Evolutionary conservation across 495 filamentous ascomycete species (phyloP), one percentile per base, ranked within the genome.

Genomic region (Elaphomyces granulatus): DNA sequence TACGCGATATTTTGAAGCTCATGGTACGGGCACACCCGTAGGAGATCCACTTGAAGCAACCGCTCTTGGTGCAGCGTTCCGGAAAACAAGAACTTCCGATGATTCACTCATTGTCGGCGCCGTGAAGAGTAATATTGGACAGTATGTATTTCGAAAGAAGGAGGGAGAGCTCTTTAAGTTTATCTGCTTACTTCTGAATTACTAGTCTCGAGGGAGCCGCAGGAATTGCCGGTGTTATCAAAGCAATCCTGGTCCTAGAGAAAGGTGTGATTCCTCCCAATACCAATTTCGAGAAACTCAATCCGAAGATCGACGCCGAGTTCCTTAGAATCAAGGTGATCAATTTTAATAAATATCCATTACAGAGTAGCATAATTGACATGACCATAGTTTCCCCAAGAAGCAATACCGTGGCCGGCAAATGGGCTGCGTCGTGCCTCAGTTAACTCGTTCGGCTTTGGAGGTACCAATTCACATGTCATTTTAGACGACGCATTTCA

Each of bases 111-210:
- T 20, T 8, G 42, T 67, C 19, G 65, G 66, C 0, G 50, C 55
- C 4, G 37, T 67, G 30, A 70, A 70, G 36, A 45, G 60, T 3
- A 67, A 63, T 35, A 43, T 70, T 28, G 66, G 66, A 0, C 66
- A 70, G n/a, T n/a, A n/a, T n/a, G n/a, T n/a, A n/a, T n/a, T n/a
- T n/a, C n/a, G n/a, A n/a, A n/a, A n/a, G n/a, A n/a, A n/a, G n/a
- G n/a, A n/a, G n/a, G n/a, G n/a, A n/a, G n/a, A n/a, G n/a, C n/a
- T n/a, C n/a, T n/a, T n/a, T n/a, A n/a, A n/a, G n/a, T n/a, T n/a
- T n/a, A n/a, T n/a, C n/a, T n/a, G n/a, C n/a, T 35, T 9, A 37
- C n/a, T 20, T 43, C 19, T 4, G n/a, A n/a, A n/a, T n/a, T n/a
- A n/a, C n/a, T n/a, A n/a, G n/a, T 28, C 40, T 45, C 2, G 61